These are phyloP conservation scores for Cyberlindnera lachancei DNA, from an alignment of 805 yeast species.

Conservation along the genomic window DNA sequence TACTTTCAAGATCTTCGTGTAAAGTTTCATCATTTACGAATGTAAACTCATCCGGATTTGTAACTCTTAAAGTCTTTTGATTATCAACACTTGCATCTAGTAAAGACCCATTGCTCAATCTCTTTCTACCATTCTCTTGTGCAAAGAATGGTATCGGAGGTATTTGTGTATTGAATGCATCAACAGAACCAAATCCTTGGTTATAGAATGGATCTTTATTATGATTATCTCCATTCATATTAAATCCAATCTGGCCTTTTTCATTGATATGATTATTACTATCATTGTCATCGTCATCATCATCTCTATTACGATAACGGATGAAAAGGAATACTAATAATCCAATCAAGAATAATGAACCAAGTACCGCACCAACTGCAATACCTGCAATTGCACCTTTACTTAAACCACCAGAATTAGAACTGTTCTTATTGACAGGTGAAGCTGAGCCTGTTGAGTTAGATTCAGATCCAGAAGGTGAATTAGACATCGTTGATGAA, in stretches of 20 bases:
- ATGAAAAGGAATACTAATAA: constrained; percentile 12
- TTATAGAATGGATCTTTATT: no score
- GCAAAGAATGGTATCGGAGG: constrained; percentile 13
- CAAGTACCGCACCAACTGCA: constrained; percentile 46
- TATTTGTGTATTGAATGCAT: constrained; percentile 7
- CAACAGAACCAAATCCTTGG: constrained; percentile 5
- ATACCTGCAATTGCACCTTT: constrained; percentile 56
- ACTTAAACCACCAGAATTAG: constrained; percentile 6
- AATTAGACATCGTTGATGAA: constrained; percentile 1
- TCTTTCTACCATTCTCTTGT: constrained; percentile 35
- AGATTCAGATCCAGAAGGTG: constrained; percentile 6
- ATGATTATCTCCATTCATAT: no score
- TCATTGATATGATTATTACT: no score
- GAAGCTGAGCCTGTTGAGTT: constrained; percentile 7
- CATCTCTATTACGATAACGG: constrained; percentile 8
- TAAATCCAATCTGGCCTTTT: no score
- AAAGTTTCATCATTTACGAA: constrained; percentile 12
- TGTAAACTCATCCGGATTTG: constrained; percentile 32
- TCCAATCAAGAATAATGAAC: constrained; percentile 32
- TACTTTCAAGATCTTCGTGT: constrained; percentile 4
- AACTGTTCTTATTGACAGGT: background rate
- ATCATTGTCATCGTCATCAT: constrained; percentile 11
- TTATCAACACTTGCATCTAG: constrained; percentile 38
- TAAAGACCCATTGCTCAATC: constrained; percentile 47
- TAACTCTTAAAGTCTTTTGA: constrained; percentile 42